Conservation (phyloP, 2,329 filamentous ascomycete genomes). For the Biscogniauxia mediterranea region DNA sequence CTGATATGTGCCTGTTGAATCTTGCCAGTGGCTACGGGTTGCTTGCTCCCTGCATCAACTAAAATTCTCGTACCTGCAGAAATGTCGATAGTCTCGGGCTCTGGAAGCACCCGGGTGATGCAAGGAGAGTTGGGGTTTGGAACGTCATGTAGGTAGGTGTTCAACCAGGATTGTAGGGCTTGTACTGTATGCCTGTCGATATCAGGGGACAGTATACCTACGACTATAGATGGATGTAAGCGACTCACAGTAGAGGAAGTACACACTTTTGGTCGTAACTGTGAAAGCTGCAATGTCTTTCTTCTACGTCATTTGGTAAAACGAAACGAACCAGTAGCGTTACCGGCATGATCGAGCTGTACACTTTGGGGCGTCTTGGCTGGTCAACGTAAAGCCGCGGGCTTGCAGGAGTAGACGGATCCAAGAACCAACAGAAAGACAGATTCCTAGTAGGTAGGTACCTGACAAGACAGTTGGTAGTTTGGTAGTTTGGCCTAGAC, state of each 20-base stretch:
- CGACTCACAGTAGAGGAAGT: background rate
- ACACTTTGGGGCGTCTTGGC: background rate
- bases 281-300: background rate
- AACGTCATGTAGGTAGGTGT: background rate
- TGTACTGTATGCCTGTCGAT: slow-evolving; percentile 1
- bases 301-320: background rate
- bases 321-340: too few relatives aligned
- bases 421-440: background rate
- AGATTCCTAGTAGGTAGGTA: too few relatives aligned
- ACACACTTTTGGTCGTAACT: background rate
- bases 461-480: too few relatives aligned
- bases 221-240: too few relatives aligned
- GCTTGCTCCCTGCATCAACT: slow-evolving; percentile 4
- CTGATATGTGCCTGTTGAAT: slow-evolving; percentile 1
- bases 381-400: background rate
- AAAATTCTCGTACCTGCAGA: background rate
- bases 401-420: background rate
- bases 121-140: background rate
- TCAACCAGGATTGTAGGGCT: background rate
- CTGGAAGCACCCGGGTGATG: slow-evolving; percentile 1
- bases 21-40: background rate
- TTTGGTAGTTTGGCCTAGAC: too few relatives aligned
- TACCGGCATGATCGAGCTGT: background rate
- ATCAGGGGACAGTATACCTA: background rate
- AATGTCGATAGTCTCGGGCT: background rate